These are phyloP conservation scores for Exophiala calicioides DNA, from an alignment of 2,329 filamentous ascomycete genomes.

Conservation along the genomic window DNA sequence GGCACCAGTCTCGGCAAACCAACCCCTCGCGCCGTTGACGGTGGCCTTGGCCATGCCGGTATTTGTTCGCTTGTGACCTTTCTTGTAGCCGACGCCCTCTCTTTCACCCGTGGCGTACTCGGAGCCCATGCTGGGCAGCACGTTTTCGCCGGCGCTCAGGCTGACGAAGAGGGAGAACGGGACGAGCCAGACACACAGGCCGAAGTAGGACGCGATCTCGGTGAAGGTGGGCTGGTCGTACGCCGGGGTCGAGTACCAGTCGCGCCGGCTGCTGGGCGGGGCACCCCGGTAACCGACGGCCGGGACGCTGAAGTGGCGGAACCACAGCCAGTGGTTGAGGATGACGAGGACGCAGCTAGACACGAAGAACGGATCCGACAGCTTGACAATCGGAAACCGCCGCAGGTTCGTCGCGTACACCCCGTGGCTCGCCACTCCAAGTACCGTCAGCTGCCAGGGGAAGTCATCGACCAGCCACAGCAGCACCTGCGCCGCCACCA, in stretches of 20 bases:
- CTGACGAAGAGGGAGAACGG: conserved; percentile 95
- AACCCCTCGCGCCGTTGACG: conserved; percentile 60
- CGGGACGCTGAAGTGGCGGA: conserved; percentile 78
- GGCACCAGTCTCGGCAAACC: conserved; percentile 63
- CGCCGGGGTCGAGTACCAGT: conserved; percentile 41
- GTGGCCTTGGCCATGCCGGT: conserved; percentile 65
- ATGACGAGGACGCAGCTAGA: conserved; percentile 82
- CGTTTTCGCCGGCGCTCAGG: conserved; percentile 89
- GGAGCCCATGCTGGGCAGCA: conserved; percentile 86
- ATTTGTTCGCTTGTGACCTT: conserved; percentile 49
- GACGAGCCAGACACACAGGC: conserved; percentile 93
- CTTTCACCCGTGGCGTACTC: conserved; percentile 64
- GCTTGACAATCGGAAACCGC: conserved; percentile 73
- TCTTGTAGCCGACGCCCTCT: conserved; percentile 30
- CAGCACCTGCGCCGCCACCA: conserved; percentile 72
- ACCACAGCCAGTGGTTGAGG: conserved; percentile 93
- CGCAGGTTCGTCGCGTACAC: conserved; percentile 87
- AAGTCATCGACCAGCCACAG: conserved; percentile 84
- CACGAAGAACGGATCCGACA: conserved; percentile 84
- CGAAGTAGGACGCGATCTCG: conserved; percentile 94
- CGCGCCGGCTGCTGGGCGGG: conserved; percentile 32
- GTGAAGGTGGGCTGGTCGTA: conserved; percentile 74
- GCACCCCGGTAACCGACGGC: conserved; percentile 50
- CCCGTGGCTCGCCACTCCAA: conserved; percentile 78
- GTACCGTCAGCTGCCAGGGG: conserved; percentile 69